Evolutionary conservation across 306 rosid genomes (phyloP), one percentile per base, ranked within the genome.

Genomic region (Castanea mollissima): DNA sequence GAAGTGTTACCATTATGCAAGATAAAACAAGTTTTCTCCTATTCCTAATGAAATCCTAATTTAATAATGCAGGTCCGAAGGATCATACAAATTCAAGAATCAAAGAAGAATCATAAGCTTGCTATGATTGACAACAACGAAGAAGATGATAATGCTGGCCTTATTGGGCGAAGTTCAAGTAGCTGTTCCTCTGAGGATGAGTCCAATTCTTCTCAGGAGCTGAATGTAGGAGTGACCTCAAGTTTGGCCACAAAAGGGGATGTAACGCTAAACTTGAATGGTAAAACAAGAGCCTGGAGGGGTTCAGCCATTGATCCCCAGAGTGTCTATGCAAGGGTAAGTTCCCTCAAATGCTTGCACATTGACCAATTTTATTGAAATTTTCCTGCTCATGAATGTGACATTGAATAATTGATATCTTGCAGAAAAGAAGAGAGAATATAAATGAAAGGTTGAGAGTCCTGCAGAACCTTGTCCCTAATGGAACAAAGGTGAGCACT

Each of bases 371-470:
- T 13, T 21, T 27, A 59, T 13, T 13, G 9, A 13, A 34, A 63
- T 25, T 19, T 52, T 80, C 19, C 56, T 73, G 60, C 64, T 41
- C 34, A 56, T 51, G 55, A 77, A 13, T 46, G 51, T 74, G 25
- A 74, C 63, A 41, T 52, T 69, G 21, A 35, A 60, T 72, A 77
- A 73, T 69, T 77, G 19, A 78, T 56, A 29, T 83, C 56, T 31
- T 82, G 84, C 94, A 95, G 98, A 95, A 81, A 91, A 88, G 98
- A 93, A 95, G 99, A 79, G 98, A 92, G 83, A 95, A 92, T 77
- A 95, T 95, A 77, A 95, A 92, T 81, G 97, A 84, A 81, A 95
- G 96, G 83, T 78, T 95, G 77, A 92, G 62, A 83, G 87, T 88
- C 79, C 85, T 95, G 49, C 99, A 95, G 79, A 88, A 25, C 78